Evolutionary conservation across 768 basidiomycete genomes (phyloP).

Genomic region (Strobilomyces dryophilus): DNA sequence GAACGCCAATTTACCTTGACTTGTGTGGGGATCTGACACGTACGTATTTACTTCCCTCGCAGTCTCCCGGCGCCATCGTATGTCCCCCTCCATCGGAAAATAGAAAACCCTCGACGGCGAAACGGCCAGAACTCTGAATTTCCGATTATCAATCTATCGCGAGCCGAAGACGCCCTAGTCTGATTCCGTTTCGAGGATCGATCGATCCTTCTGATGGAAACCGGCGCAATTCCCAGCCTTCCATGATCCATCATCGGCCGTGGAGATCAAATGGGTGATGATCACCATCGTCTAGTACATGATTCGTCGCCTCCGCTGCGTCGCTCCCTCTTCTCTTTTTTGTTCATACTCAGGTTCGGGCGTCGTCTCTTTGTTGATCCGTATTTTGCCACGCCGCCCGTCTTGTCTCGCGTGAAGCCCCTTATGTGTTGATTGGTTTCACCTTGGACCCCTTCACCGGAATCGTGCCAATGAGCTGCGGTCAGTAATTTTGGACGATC

Average conservation of each 20-base stretch:
- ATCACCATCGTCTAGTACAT: constrained; percentile 2
- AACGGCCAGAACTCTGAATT: constrained; percentile 2
- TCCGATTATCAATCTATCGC: background rate
- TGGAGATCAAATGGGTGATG: background rate
- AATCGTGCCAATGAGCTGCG: constrained; percentile 1
- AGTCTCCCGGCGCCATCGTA: constrained; percentile 9
- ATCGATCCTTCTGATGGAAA: constrained; percentile 33
- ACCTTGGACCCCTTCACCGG: constrained; percentile 7
- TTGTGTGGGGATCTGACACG: constrained; percentile 26
- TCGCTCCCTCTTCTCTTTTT: background rate
- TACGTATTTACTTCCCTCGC: constrained; percentile 21
- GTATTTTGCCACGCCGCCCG: background rate
- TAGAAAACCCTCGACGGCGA: background rate
- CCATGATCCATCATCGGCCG: constrained; percentile 6
- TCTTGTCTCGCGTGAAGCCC: background rate
- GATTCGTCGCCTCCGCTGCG: background rate
- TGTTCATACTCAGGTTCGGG: background rate
- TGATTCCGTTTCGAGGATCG: constrained; percentile 17
- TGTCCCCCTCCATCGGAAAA: constrained; percentile 3
- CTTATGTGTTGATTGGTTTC: constrained; percentile 1
- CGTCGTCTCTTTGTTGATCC: background rate
- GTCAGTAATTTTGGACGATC: background rate
- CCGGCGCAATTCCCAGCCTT: constrained; percentile 8
- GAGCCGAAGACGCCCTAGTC: constrained; percentile 15
- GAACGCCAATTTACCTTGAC: constrained; percentile 26